These are phyloP conservation scores for Pisolithus albus DNA, from an alignment of 768 basidiomycete species.

Conservation along the genomic window DNA sequence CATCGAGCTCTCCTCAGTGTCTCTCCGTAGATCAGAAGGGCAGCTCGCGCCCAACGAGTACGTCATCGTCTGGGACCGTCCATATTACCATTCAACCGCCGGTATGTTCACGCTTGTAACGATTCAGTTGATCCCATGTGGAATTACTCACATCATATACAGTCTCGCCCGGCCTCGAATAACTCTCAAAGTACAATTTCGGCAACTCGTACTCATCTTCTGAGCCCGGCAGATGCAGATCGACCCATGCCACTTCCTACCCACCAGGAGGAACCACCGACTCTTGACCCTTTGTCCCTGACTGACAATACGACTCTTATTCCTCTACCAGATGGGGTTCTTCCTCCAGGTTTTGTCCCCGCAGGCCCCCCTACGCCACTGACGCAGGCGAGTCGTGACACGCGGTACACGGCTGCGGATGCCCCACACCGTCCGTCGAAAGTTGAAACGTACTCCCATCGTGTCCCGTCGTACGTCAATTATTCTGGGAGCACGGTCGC, in stretches of 20 bases:
- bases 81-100: conserved; percentile 28
- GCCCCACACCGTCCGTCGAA: conserved; percentile 28
- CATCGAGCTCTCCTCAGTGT: conserved; percentile 11
- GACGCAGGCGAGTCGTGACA: conserved; percentile 8
- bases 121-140: not conserved
- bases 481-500: conserved; percentile 10
- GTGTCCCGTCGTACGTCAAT: conserved; percentile 13
- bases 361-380: conserved; percentile 15
- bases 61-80: conserved; percentile 26
- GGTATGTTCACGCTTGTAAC: conserved; percentile 12
- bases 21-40: conserved; percentile 19
- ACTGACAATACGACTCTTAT: conserved; percentile 17
- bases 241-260: conserved; percentile 29
- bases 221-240: conserved; percentile 38
- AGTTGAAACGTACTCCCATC: conserved; percentile 18
- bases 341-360: conserved; percentile 35
- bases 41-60: conserved; percentile 22
- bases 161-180: conserved; percentile 36
- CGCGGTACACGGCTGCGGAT: conserved; percentile 21
- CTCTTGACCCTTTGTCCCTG: conserved; percentile 1
- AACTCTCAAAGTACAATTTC: conserved; percentile 22
- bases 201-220: conserved; percentile 21
- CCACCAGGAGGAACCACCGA: conserved; percentile 1
- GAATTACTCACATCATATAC: not conserved
- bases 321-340: conserved; percentile 19